Evolutionary conservation across 495 filamentous ascomycete species (phyloP), one percentile per base, ranked within the genome.

Genomic region (Talaromyces stipitatus): DNA sequence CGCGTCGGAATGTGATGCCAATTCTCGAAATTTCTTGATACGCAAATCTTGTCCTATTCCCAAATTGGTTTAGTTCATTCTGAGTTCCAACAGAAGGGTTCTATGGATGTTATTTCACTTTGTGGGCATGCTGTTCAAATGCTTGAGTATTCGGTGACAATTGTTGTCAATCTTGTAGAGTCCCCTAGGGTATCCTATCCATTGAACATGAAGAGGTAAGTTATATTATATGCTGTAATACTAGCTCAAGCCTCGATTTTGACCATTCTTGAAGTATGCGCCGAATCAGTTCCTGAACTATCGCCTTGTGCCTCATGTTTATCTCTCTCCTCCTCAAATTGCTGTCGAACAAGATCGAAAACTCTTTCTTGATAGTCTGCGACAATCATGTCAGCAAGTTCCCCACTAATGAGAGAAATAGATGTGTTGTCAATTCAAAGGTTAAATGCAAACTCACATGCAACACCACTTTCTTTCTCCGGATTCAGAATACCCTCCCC

Each of bases 401-500:
- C 8, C 32, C 6, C 14, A 23, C 9, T 23, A 0, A 3, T 24
- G 12, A n/a, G 20, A 23, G 22, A 36, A 20, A 29, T 14, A 24
- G 26, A 4, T 12, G 9, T 50, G 3, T 20, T 50, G 56, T 58
- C 45, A n/a, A n/a, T n/a, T n/a, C n/a, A 38, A n/a, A 10, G 26
- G 6, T 20, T 2, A 8, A 24, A n/a, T 50, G 32, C 36, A 33
- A 38, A 73, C 77, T 71, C 33, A 80, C 77, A 76, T 48, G 72
- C 74, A 41, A 84, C 81, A 0, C 82, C 82, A 41, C 72, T 80
- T 59, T 85, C 82, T 58, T 83, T 82, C 18, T 69, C 64, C 4
- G 81, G 80, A 60, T 85, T 84, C 53, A 85, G 63, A 10, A 85
- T 76, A 0, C 82, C 82, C 62, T 85, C 81, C 2, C 72, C 67